phyloP scores from a whole-genome alignment of 441 rosid genomes.

The Mallotus japonicus region DNA sequence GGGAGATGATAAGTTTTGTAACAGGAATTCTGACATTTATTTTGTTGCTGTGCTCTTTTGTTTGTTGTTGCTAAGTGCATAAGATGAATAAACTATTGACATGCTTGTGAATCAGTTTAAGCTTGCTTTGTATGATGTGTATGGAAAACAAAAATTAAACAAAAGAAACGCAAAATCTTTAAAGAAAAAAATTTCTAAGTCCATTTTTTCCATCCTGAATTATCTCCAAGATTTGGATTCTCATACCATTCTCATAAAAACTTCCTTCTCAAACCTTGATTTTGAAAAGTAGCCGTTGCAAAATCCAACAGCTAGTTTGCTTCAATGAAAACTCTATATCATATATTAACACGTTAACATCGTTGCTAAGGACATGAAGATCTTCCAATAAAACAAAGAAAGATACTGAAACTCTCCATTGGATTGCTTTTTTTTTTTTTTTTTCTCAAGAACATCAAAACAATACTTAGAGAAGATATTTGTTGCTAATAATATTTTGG shows the following conservation, averaged over 20 bases:
- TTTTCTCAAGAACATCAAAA: background rate
- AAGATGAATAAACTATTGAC: too few species aligned
- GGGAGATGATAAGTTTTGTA: background rate
- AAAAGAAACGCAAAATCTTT: too few species aligned
- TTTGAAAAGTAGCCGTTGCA: slow-evolving; percentile 4
- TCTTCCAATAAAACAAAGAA: background rate
- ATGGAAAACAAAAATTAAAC: too few species aligned
- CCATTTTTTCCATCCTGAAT: background rate
- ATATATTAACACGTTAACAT: background rate
- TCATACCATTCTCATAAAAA: background rate
- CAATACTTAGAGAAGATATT: background rate
- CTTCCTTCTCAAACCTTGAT: background rate
- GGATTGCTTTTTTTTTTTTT: background rate
- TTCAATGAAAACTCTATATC: background rate
- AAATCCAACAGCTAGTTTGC: slow-evolving; percentile 2
- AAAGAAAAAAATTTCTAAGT: too few species aligned
- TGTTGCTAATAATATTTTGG: background rate
- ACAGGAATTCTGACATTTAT: too few species aligned
- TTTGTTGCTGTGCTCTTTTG: too few species aligned
- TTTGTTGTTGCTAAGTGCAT: too few species aligned
- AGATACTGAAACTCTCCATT: background rate
- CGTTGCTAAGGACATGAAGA: too few species aligned
- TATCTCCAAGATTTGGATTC: background rate
- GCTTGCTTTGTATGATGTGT: too few species aligned
- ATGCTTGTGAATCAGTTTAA: too few species aligned